Conservation (phyloP, 2,329 filamentous ascomycete genomes). For the Cadophora sp. region DNA sequence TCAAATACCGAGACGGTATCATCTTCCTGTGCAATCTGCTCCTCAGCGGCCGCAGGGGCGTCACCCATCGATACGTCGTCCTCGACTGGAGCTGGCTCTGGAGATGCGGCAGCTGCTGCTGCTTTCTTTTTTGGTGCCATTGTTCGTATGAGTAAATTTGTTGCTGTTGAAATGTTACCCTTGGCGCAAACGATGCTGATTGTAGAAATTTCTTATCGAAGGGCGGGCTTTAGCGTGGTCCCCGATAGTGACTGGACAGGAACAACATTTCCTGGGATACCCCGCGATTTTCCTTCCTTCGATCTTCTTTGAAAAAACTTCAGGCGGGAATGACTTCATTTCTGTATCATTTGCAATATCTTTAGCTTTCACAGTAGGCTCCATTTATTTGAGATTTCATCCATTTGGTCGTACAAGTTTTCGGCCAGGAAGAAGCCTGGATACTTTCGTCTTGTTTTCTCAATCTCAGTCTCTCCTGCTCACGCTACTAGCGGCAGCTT, state of each 20-base stretch:
- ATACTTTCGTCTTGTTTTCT: not conserved
- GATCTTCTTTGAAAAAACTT: not conserved
- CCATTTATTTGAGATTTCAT: not conserved
- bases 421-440: not conserved
- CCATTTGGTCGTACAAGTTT: not conserved
- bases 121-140: conserved; percentile 39
- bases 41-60: conserved; percentile 25
- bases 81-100: conserved; percentile 22
- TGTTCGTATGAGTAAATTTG: not conserved
- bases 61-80: conserved; percentile 41
- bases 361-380: not conserved
- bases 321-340: not conserved
- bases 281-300: not conserved
- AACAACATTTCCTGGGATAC: not conserved
- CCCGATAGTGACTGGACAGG: not conserved
- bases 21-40: not conserved
- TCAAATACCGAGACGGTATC: conserved; percentile 14
- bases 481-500: not conserved
- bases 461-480: not conserved
- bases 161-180: not conserved
- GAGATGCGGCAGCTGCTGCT: conserved; percentile 8
- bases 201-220: conserved; percentile 24
- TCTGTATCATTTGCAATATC: not conserved
- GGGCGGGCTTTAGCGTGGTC: not conserved
- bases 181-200: conserved; percentile 13